phyloP scores from a whole-genome alignment of 805 yeast genomes.

The Starmera pachycereana region DNA sequence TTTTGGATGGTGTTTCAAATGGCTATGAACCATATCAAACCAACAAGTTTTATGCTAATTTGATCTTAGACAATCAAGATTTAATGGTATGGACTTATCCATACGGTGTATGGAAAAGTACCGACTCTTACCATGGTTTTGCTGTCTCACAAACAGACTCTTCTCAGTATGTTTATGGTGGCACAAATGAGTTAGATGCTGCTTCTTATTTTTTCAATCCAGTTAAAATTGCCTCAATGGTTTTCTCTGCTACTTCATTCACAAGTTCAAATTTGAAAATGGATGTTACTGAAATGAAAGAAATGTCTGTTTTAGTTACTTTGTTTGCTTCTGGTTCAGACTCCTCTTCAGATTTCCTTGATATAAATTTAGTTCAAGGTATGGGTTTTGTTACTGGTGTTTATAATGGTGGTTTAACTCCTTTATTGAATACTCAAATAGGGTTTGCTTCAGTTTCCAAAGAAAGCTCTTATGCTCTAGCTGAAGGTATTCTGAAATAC shows the following conservation, averaged over 20 bases:
- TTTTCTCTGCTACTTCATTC: constrained; percentile 44
- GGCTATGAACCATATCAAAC: constrained; percentile 44
- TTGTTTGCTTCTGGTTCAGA: constrained; percentile 21
- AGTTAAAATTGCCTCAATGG: constrained; percentile 39
- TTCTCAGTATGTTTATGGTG: constrained; percentile 35
- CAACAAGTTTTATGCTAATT: constrained; percentile 66
- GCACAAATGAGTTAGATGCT: constrained; percentile 34
- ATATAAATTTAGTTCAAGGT: constrained; percentile 46
- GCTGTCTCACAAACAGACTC: constrained; percentile 50
- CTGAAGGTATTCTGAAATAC: constrained; percentile 37
- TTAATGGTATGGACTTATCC: constrained; percentile 57
- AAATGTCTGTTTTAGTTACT: constrained; percentile 40
- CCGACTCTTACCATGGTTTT: constrained; percentile 37
- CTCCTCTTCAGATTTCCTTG: constrained; percentile 26
- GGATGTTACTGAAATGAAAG: constrained; percentile 35
- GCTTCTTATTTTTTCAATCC: constrained; percentile 43
- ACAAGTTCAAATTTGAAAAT: constrained; percentile 26
- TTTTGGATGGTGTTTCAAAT: constrained; percentile 39
- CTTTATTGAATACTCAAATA: constrained; percentile 33
- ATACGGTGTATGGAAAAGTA: constrained; percentile 47
- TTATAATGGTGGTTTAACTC: constrained; percentile 36
- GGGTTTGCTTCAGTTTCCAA: constrained; percentile 32
- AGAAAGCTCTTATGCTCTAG: constrained; percentile 23
- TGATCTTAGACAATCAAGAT: constrained; percentile 45
- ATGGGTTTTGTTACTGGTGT: constrained; percentile 48